Percentiles rank a stretch among this genome's conserved stretches.
phyloP scores from a whole-genome alignment of 192 early-diverging fungal species.

The Umbelopsis sp. region DNA sequence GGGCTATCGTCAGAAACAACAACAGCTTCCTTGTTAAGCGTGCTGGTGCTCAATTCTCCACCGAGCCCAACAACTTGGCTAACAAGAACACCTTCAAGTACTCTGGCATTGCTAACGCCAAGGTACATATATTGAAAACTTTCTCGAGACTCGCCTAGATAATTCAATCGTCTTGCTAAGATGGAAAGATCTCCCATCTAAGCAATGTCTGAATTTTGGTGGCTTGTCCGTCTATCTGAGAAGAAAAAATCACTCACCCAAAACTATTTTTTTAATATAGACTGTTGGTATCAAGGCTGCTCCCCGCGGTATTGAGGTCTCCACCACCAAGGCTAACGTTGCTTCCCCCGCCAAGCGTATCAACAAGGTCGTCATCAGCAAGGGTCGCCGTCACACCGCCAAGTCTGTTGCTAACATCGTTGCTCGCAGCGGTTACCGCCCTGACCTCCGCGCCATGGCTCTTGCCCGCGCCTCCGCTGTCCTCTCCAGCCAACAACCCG shows the following conservation, averaged over 20 bases:
- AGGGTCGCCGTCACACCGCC: slow-evolving; percentile 64
- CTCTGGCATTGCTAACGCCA: slow-evolving; percentile 78
- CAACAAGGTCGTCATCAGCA: slow-evolving; percentile 60
- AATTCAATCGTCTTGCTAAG: background rate
- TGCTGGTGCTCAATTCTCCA: slow-evolving; percentile 69
- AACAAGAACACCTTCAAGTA: slow-evolving; percentile 84
- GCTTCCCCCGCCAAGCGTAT: slow-evolving; percentile 56
- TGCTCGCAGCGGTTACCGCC: slow-evolving; percentile 63
- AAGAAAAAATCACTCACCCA: background rate
- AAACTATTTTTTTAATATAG: slow-evolving; percentile 40
- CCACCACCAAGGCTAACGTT: slow-evolving; percentile 60
- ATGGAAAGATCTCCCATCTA: background rate
- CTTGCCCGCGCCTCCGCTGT: slow-evolving; percentile 73
- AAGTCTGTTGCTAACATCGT: slow-evolving; percentile 66
- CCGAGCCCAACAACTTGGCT: slow-evolving; percentile 75
- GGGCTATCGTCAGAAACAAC: slow-evolving; percentile 75
- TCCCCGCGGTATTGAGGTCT: slow-evolving; percentile 67
- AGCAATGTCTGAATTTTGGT: slow-evolving; percentile 13
- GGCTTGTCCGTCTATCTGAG: background rate
- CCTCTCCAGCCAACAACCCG: slow-evolving; percentile 63
- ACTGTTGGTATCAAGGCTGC: slow-evolving; percentile 59
- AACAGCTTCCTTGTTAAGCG: slow-evolving; percentile 85
- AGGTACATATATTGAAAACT: slow-evolving; percentile 48
- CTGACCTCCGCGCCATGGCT: slow-evolving; percentile 73
- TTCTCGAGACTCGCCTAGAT: background rate